Base-by-base conservation (phyloP, 1,139 yeast genomes). In the Yamadazyma conglobata region DNA sequence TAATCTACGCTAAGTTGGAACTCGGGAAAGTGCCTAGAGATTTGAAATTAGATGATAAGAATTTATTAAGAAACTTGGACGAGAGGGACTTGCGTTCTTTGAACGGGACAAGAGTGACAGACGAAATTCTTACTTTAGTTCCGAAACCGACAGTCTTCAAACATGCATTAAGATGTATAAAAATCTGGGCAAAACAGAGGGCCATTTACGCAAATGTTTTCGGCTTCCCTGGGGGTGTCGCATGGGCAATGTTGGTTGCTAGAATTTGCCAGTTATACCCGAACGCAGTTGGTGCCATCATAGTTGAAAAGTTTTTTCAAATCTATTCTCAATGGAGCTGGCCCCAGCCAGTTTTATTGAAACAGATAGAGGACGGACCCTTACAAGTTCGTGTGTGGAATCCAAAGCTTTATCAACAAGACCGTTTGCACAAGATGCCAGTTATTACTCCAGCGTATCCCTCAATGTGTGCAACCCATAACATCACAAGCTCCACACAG, bases 361-460 rank as follows among this genome's bases (percentile, higher is more conserved):
- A 88, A 49, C 91, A 77, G 7, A 91, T 91, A 38, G 99, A 93
- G 52, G 97, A 89, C 58, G 98, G 98, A 0, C 97, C 98, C 0
- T 62, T 93, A 27, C 96, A 89, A 47, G 97, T 88, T 0, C 72
- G 95, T 39, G 95, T 91, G 4, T 91, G 99, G 99, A 91, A 91
- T 52, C 99, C 99, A 5, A 74, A 83, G 42, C 60, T 91, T 4
- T 91, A 91, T 50, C 79, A 89, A 2, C 85, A 77, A 44, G 99
- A 91, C 52, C 73, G 95, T 36, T 78, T 77, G 19, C 99, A 91
- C 57, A 69, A 79, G 44, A 93, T 91, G 98, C 99, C 99, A 0
- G 95, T 91, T n/a, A 91, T 91, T 33, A 91, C 99, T 0, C 99
- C 99, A 0, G 97, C 98, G 0, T 91, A 91, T 51, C 99, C 99